Conservation (phyloP, 2,329 filamentous ascomycete species). For the Tolypocladium cylindrosporum region DNA sequence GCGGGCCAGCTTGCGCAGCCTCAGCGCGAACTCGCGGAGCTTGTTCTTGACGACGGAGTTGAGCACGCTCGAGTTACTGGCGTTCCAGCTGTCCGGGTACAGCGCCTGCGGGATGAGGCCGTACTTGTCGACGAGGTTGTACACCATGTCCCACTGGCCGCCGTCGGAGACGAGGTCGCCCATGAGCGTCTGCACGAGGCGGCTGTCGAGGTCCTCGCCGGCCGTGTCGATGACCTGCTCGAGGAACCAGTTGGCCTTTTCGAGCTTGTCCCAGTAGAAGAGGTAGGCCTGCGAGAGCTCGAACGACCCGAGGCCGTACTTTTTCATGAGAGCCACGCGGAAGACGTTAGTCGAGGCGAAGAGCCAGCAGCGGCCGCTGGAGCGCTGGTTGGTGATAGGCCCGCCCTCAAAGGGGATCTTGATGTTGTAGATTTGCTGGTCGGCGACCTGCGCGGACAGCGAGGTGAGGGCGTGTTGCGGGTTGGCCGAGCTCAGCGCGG, state of each 20-base stretch:
- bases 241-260: constrained; percentile 84
- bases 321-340: constrained; percentile 78
- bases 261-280: constrained; percentile 91
- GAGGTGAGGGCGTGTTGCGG: constrained; percentile 57
- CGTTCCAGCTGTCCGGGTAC: constrained; percentile 77
- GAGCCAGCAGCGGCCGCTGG: constrained; percentile 80
- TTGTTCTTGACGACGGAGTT: constrained; percentile 72
- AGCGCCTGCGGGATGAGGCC: constrained; percentile 74
- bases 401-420: constrained; percentile 72
- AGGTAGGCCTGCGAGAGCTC: constrained; percentile 83
- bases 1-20: constrained; percentile 49
- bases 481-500: constrained; percentile 59
- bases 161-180: constrained; percentile 64
- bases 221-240: constrained; percentile 73
- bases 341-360: constrained; percentile 90
- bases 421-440: constrained; percentile 76
- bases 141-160: constrained; percentile 89
- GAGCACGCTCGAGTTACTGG: constrained; percentile 58
- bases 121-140: constrained; percentile 77
- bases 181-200: constrained; percentile 63
- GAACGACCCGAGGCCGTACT: constrained; percentile 66
- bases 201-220: constrained; percentile 57
- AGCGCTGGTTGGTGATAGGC: constrained; percentile 76
- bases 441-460: constrained; percentile 49
- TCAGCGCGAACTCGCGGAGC: constrained; percentile 74